These are phyloP conservation scores for Spinacia oleracea DNA, from an alignment of 179 eudicot genomes.

Conservation along the genomic window DNA sequence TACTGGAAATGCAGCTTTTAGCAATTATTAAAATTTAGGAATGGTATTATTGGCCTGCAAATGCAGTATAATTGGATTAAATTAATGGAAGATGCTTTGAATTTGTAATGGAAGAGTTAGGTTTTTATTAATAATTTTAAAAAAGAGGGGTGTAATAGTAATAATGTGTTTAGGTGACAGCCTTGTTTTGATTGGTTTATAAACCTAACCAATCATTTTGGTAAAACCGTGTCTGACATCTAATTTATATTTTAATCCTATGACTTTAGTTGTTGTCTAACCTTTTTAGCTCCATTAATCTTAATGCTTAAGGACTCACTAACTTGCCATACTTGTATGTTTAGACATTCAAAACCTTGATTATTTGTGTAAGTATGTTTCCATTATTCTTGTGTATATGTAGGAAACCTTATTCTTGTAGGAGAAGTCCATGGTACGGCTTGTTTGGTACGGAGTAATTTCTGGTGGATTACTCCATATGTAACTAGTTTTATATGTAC, in stretches of 20 bases:
- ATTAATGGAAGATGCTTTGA: slow-evolving; percentile 41
- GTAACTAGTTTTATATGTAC: no score
- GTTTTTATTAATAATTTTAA: slow-evolving; percentile 5
- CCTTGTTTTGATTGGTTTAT: slow-evolving; percentile 33
- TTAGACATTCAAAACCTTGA: not conserved
- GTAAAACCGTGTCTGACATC: slow-evolving; percentile 32
- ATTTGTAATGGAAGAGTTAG: slow-evolving; percentile 27
- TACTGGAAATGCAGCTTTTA: slow-evolving; percentile 36
- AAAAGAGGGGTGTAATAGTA: slow-evolving; percentile 8
- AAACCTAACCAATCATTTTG: slow-evolving; percentile 31
- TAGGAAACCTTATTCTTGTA: no score
- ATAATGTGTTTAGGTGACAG: slow-evolving; percentile 34
- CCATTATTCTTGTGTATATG: not conserved
- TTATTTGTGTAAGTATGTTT: not conserved
- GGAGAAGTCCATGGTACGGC: no score
- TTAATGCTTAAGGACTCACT: slow-evolving; percentile 8
- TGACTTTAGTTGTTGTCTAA: slow-evolving; percentile 7
- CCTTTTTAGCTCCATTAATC: not conserved
- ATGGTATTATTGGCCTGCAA: slow-evolving; percentile 47
- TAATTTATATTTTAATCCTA: slow-evolving; percentile 12
- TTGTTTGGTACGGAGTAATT: no score
- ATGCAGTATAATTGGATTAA: slow-evolving; percentile 10
- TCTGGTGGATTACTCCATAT: no score
- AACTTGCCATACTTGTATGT: slow-evolving; percentile 8
- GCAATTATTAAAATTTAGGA: slow-evolving; percentile 22